Percentiles rank a stretch among this genome's conserved stretches.
These are phyloP conservation scores for Adansonia digitata DNA, from an alignment of 345 rosid species.

Conservation along the genomic window DNA sequence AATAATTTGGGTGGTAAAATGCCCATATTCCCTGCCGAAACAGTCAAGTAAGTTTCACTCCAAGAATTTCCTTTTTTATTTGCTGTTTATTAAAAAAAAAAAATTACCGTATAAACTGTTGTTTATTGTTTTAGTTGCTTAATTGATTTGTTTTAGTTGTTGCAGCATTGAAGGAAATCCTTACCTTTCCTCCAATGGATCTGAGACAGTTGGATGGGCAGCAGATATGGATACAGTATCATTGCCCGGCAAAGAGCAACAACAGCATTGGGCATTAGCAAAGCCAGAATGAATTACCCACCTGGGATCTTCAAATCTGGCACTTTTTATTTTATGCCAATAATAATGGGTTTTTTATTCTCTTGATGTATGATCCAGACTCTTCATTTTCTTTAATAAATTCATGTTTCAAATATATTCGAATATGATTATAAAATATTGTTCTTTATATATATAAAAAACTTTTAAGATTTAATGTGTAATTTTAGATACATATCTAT, in stretches of 20 bases:
- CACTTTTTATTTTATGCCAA: not conserved
- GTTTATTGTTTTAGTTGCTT: not conserved
- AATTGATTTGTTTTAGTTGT: not conserved
- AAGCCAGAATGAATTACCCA: not conserved
- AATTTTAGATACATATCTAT: no score
- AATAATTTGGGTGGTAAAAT: constrained; percentile 27
- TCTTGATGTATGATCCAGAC: not conserved
- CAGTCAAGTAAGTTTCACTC: not conserved
- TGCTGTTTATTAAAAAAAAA: no score
- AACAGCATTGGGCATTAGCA: not conserved
- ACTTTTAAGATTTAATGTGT: no score
- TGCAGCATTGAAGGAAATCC: constrained; percentile 1
- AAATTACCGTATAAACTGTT: no score
- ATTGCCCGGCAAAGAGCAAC: no score
- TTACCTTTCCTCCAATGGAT: not conserved
- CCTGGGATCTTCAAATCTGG: not conserved
- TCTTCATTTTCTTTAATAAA: not conserved
- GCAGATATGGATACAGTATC: not conserved
- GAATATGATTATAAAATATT: no score
- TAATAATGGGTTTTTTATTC: not conserved
- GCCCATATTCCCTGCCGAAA: not conserved
- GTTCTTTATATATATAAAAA: no score
- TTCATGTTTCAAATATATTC: not conserved
- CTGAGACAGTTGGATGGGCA: not conserved
- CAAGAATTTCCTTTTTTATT: not conserved